Conservation (phyloP, 108 stramenopile species). For the Aurantiochytrium sp. region DNA sequence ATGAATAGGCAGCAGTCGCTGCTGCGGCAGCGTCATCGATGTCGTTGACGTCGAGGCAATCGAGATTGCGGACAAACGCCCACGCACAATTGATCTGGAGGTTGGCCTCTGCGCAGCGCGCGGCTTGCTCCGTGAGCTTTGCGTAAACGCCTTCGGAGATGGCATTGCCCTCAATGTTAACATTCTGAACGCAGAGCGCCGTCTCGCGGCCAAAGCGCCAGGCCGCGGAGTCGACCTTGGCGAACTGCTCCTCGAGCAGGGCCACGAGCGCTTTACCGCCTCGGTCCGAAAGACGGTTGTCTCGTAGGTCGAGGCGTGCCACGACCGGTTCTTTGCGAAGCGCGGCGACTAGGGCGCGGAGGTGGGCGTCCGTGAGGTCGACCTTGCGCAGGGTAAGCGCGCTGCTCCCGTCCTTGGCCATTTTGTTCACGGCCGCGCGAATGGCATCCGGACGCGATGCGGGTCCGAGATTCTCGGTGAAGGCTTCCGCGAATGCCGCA, state of each 20-base stretch:
- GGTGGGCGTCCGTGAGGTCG: neutral
- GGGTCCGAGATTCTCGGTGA: neutral
- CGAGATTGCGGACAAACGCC: neutral
- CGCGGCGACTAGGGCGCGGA: neutral
- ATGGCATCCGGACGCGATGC: neutral
- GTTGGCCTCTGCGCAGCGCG: neutral
- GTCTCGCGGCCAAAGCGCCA: neutral
- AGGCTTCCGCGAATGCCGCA: neutral
- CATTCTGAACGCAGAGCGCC: neutral
- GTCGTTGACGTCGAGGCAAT: neutral
- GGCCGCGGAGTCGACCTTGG: neutral
- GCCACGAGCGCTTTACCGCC: neutral
- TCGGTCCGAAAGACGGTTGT: neutral
- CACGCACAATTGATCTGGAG: neutral
- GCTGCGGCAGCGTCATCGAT: neutral
- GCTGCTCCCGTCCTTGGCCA: neutral
- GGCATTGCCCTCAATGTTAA: neutral
- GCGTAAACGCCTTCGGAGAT: neutral
- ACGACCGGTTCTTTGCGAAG: neutral
- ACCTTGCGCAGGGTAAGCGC: neutral
- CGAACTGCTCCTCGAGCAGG: neutral
- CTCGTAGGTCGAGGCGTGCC: neutral
- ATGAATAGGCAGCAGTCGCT: too few relatives aligned
- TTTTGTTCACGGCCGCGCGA: neutral
- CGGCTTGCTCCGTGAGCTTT: neutral